Conservation (phyloP, 2,329 filamentous ascomycete species). For the Capronia americana region DNA sequence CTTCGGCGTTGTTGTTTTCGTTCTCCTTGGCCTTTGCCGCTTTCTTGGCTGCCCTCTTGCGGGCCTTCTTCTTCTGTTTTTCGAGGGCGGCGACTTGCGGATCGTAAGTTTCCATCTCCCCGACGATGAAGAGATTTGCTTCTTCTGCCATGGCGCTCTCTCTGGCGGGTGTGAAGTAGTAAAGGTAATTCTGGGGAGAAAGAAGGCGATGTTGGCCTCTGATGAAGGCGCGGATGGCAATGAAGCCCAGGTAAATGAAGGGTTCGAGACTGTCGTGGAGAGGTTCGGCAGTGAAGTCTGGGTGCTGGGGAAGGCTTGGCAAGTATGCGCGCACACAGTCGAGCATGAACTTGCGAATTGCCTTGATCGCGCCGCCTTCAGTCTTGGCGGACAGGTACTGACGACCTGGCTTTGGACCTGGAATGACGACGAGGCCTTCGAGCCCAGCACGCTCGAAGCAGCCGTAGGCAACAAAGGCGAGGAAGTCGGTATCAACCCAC, state of each 20-base stretch:
- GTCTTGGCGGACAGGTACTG: neutral
- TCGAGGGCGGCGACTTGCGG: neutral
- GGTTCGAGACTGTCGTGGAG: neutral
- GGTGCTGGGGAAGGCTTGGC: neutral
- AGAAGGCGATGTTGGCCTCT: neutral
- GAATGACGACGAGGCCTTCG: neutral
- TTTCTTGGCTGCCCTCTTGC: constrained; percentile 6
- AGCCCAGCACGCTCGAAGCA: neutral
- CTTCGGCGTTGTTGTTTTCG: neutral
- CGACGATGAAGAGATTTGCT: neutral
- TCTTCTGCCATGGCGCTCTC: neutral
- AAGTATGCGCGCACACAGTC: neutral
- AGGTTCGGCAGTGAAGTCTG: neutral
- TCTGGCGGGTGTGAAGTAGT: constrained; percentile 3
- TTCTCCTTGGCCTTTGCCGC: constrained; percentile 3
- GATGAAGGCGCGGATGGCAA: constrained; percentile 10
- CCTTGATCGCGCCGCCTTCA: neutral
- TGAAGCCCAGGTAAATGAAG: constrained; percentile 11
- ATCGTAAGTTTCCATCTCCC: neutral
- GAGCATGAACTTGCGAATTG: neutral
- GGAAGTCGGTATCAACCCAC: constrained; percentile 7
- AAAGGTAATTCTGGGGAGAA: neutral
- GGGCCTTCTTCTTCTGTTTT: neutral
- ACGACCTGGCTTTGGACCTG: neutral
- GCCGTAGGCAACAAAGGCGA: neutral